Percentiles rank a stretch among this genome's conserved stretches.
These are phyloP conservation scores for Tetrapisispora taiwanensis DNA, from an alignment of 805 yeast genomes.

Conservation along the genomic window DNA sequence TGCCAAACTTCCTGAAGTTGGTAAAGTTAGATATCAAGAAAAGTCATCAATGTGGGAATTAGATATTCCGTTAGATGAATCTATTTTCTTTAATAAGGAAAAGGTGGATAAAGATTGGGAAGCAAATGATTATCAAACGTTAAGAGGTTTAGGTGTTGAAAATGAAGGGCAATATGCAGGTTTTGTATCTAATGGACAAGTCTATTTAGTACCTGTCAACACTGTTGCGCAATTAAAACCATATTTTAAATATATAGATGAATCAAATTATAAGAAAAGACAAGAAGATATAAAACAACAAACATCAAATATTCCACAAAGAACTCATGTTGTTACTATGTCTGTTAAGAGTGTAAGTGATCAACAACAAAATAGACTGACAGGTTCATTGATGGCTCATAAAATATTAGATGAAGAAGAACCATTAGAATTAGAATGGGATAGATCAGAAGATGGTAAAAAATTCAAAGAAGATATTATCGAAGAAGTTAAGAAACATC, in stretches of 20 bases:
- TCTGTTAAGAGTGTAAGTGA: constrained; percentile 54
- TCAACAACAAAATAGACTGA: constrained; percentile 47
- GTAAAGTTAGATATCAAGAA: constrained; percentile 48
- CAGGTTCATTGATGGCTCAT: constrained; percentile 61
- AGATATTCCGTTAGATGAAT: constrained; percentile 63
- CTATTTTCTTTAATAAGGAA: constrained; percentile 53
- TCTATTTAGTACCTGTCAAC: constrained; percentile 57
- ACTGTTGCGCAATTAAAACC: constrained; percentile 74
- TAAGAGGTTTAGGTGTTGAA: constrained; percentile 58
- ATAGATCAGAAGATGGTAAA: constrained; percentile 29
- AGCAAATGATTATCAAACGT: constrained; percentile 46
- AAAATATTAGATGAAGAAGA: constrained; percentile 55
- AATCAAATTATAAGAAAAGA: constrained; percentile 36
- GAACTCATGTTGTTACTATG: constrained; percentile 64
- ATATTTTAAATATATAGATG: constrained; percentile 69
- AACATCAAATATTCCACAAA: constrained; percentile 27
- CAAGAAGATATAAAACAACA: constrained; percentile 35
- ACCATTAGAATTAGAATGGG: constrained; percentile 36
- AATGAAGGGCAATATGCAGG: constrained; percentile 46
- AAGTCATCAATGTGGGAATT: constrained; percentile 59
- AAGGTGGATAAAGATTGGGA: constrained; percentile 56
- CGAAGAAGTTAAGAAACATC: constrained; percentile 14
- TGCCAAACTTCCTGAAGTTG: constrained; percentile 30
- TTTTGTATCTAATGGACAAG: constrained; percentile 35
- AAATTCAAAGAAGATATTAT: constrained; percentile 20